Conservation (phyloP, 2,329 filamentous ascomycete species). For the Seiridium unicorne region DNA sequence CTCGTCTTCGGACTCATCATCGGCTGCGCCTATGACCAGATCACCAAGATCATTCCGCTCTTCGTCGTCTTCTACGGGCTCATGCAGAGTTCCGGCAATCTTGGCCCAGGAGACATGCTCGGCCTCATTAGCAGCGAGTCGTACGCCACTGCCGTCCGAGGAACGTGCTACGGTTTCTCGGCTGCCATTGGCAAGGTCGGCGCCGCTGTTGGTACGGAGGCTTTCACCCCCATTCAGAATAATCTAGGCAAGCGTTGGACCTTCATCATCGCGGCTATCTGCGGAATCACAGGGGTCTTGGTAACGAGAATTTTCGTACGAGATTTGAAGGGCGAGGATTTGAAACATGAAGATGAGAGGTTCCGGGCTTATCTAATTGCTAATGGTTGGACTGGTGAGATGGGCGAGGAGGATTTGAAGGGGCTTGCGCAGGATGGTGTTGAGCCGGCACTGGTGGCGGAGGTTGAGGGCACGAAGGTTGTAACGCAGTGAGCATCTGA, state of each 20-base stretch:
- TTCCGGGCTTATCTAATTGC: constrained; percentile 42
- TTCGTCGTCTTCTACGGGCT: constrained; percentile 49
- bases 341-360: constrained; percentile 38
- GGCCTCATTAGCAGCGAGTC: constrained; percentile 48
- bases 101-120: constrained; percentile 51
- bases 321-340: constrained; percentile 42
- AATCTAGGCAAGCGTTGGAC: constrained; percentile 47
- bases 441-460: constrained; percentile 2
- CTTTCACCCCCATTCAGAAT: constrained; percentile 44
- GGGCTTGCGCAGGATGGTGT: constrained; percentile 4
- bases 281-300: constrained; percentile 42
- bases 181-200: constrained; percentile 51
- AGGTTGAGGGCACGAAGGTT: not conserved
- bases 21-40: constrained; percentile 43
- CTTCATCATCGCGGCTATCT: constrained; percentile 51
- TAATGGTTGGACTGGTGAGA: constrained; percentile 45
- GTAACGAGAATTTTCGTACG: constrained; percentile 48
- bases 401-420: constrained; percentile 26
- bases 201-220: constrained; percentile 49
- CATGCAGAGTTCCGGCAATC: constrained; percentile 47
- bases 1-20: constrained; percentile 51
- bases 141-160: constrained; percentile 49
- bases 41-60: constrained; percentile 47
- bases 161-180: constrained; percentile 48
- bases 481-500: too few species aligned